Evolutionary conservation across 805 yeast genomes (phyloP).

Genomic region (Saccharomycopsis olivae): DNA sequence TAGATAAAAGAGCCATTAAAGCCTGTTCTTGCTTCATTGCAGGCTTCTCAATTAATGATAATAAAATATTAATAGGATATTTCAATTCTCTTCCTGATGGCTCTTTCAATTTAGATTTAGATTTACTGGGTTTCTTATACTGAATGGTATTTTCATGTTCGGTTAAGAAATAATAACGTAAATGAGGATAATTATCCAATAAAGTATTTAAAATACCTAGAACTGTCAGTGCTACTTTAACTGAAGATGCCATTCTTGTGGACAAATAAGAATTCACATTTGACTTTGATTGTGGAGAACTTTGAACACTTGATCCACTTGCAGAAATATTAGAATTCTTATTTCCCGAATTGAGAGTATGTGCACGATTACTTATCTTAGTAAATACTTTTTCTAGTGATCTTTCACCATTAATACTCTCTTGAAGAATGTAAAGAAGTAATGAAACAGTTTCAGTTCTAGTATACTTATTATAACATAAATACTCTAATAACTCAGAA

Average conservation of each 20-base stretch:
- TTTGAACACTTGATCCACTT: not conserved
- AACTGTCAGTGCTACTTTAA: conserved; percentile 64
- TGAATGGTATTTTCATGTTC: conserved; percentile 52
- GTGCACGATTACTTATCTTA: conserved; percentile 44
- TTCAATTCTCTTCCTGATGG: conserved; percentile 32
- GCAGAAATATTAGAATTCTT: not conserved
- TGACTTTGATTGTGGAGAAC: no score
- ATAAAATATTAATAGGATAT: conserved; percentile 64
- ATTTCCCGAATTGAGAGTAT: not conserved
- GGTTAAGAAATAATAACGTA: conserved; percentile 64
- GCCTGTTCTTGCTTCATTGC: conserved; percentile 63
- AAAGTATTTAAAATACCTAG: conserved; percentile 66
- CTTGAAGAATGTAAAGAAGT: conserved; percentile 59
- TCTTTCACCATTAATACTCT: conserved; percentile 54
- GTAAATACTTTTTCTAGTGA: conserved; percentile 53
- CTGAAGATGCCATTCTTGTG: conserved; percentile 46
- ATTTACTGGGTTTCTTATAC: conserved; percentile 26
- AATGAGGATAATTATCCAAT: conserved; percentile 53
- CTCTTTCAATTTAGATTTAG: conserved; percentile 26
- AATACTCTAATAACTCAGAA: conserved; percentile 51
- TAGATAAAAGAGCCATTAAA: conserved; percentile 65
- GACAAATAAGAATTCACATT: not conserved
- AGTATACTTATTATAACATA: conserved; percentile 71
- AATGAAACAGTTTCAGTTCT: conserved; percentile 64
- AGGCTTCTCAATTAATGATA: conserved; percentile 50